A percentile compares a stretch with the other conserved stretches of the same genome.
Evolutionary conservation across 805 yeast species (phyloP).

Genomic region (Hanseniaspora lindneri): DNA sequence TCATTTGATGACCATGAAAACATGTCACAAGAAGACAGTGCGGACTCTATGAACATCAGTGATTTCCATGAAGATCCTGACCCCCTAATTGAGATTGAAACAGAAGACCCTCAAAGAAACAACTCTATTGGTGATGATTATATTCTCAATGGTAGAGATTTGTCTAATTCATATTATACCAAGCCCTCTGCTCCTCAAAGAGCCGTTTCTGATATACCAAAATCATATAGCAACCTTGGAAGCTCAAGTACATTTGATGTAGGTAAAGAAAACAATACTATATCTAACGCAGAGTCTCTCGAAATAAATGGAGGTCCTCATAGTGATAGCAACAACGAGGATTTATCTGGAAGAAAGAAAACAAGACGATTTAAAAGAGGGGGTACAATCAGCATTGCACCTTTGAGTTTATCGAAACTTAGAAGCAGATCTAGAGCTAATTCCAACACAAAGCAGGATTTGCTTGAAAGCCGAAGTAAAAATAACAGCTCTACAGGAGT

Average conservation of each 20-base stretch:
- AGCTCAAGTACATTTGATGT: background rate
- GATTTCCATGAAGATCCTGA: background rate
- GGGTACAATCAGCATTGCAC: constrained; percentile 4
- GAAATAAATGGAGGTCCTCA: background rate
- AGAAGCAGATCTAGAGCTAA: background rate
- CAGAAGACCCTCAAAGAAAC: background rate
- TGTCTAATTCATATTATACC: background rate
- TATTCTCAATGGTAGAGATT: background rate
- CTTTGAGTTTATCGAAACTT: background rate
- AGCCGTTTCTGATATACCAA: constrained; percentile 4
- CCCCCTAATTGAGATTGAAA: background rate
- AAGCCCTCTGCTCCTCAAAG: background rate
- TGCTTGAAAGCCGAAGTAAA: background rate
- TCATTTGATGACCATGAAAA: background rate
- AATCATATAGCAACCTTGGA: background rate
- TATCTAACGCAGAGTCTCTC: background rate
- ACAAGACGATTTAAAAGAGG: background rate
- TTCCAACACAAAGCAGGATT: constrained; percentile 1
- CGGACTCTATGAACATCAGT: background rate
- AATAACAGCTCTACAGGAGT: background rate
- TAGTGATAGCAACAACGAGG: background rate
- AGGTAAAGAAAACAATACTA: background rate
- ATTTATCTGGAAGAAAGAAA: background rate
- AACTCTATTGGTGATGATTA: constrained; percentile 2
- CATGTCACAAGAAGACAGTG: background rate